Evolutionary conservation across 306 rosid genomes (phyloP).

Genomic region (Vicia villosa): DNA sequence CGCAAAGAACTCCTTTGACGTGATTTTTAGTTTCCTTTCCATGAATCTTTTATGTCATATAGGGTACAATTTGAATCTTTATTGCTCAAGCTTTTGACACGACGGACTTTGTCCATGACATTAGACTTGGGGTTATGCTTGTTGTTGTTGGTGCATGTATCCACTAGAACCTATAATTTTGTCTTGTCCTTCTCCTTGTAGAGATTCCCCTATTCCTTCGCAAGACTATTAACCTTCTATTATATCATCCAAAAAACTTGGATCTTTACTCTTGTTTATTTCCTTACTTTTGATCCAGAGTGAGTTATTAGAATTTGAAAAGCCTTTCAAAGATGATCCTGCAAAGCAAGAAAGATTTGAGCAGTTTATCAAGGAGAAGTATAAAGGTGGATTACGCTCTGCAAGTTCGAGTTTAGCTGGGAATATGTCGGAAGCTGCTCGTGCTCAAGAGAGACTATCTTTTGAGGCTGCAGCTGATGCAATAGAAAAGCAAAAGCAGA

Average conservation of each 20-base stretch:
- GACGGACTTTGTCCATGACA: slow-evolving; percentile 3
- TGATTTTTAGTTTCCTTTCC: slow-evolving; percentile 7
- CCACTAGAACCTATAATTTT: slow-evolving; percentile 9
- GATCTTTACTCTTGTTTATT: slow-evolving; percentile 11
- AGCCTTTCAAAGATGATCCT: slow-evolving; percentile 90
- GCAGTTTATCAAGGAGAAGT: slow-evolving; percentile 82
- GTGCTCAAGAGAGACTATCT: slow-evolving; percentile 93
- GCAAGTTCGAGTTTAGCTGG: slow-evolving; percentile 67
- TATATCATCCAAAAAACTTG: slow-evolving; percentile 6
- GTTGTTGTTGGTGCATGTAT: slow-evolving; percentile 21
- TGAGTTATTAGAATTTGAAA: slow-evolving; percentile 54
- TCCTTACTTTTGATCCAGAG: slow-evolving; percentile 47
- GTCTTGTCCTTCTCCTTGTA: slow-evolving; percentile 19
- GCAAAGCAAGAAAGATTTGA: slow-evolving; percentile 95
- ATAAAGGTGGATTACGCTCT: slow-evolving; percentile 88
- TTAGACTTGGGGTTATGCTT: slow-evolving; percentile 30
- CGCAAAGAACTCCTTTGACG: slow-evolving; percentile 27
- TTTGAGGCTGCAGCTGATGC: slow-evolving; percentile 97
- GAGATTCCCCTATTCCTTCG: slow-evolving; percentile 18
- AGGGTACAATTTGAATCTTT: slow-evolving; percentile 12
- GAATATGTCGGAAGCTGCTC: slow-evolving; percentile 89
- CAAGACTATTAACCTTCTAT: slow-evolving; percentile 10
- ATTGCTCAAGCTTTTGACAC: slow-evolving; percentile 21
- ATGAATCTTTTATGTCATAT: slow-evolving; percentile 17
- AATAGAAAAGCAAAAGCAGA: slow-evolving; percentile 65